Evolutionary conservation across 257 asterid genomes (phyloP).

Genomic region (Gynochthodes officinalis): DNA sequence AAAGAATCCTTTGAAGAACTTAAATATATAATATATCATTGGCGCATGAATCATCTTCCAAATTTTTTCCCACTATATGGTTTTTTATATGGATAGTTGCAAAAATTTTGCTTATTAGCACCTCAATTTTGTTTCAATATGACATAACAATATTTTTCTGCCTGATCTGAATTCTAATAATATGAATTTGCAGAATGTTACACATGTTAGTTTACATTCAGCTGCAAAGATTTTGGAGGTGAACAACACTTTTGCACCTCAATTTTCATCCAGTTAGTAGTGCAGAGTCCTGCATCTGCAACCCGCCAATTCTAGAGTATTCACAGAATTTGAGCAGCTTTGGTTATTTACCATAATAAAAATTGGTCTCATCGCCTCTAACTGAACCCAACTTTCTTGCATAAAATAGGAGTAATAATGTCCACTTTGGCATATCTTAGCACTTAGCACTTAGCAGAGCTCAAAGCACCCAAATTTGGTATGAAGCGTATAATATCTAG

Average conservation of each 20-base stretch:
- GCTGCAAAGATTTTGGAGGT: neutral
- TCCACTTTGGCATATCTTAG: neutral
- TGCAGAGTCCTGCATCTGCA: too few relatives aligned
- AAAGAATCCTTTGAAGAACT: neutral
- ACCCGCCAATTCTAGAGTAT: neutral
- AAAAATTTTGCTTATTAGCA: too few relatives aligned
- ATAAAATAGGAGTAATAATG: constrained; percentile 1
- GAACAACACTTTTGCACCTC: neutral
- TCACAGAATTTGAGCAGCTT: neutral
- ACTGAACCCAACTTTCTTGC: constrained; percentile 16
- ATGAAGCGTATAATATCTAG: too few relatives aligned
- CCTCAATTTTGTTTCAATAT: too few relatives aligned
- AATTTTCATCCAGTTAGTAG: neutral
- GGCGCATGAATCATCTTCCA: too few relatives aligned
- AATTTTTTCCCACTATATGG: too few relatives aligned
- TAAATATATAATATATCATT: too few relatives aligned
- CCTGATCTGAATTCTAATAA: neutral
- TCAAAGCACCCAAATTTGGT: too few relatives aligned
- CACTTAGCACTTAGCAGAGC: too few relatives aligned
- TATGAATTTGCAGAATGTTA: neutral
- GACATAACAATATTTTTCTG: neutral
- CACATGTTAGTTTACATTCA: neutral
- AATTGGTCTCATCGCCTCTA: neutral
- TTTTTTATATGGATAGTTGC: too few relatives aligned
- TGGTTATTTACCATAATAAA: neutral